Conservation (phyloP, 192 early-diverging fungal genomes). For the Rhizophlyctis rosea region DNA sequence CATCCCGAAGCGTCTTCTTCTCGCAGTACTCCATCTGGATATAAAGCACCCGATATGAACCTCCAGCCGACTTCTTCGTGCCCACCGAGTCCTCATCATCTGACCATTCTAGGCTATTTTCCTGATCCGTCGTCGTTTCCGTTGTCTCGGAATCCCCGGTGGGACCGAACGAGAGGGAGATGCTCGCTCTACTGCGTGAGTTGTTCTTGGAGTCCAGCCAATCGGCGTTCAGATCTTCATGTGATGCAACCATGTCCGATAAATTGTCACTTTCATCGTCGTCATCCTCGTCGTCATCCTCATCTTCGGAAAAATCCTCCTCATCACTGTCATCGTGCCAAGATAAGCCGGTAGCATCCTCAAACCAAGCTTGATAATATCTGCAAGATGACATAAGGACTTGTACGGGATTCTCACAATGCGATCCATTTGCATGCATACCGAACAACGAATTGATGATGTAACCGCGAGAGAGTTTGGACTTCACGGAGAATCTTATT, state of each 20-base stretch:
- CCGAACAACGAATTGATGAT: slow-evolving; percentile 83
- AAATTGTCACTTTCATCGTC: slow-evolving; percentile 15
- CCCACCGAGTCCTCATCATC: not conserved
- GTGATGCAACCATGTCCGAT: slow-evolving; percentile 25
- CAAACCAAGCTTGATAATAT: slow-evolving; percentile 90
- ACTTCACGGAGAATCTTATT: slow-evolving; percentile 89
- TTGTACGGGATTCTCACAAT: not conserved
- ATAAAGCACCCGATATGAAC: slow-evolving; percentile 52
- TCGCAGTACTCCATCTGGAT: slow-evolving; percentile 99
- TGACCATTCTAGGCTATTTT: not conserved
- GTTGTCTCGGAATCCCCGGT: slow-evolving; percentile 19
- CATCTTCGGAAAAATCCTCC: slow-evolving; percentile 38
- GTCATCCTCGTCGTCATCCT: slow-evolving; percentile 46
- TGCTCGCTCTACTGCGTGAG: slow-evolving; percentile 2
- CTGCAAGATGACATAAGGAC: slow-evolving; percentile 20
- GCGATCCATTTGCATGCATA: slow-evolving; percentile 9
- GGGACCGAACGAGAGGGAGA: slow-evolving; percentile 36
- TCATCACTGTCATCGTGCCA: slow-evolving; percentile 21
- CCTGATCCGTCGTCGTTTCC: slow-evolving; percentile 10
- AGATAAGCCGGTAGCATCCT: slow-evolving; percentile 48
- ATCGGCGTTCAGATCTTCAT: slow-evolving; percentile 34
- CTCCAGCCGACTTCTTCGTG: not conserved
- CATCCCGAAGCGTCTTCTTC: slow-evolving; percentile 80
- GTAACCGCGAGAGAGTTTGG: slow-evolving; percentile 81
- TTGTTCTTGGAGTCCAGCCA: slow-evolving; percentile 26